Evolutionary conservation across 2,329 filamentous ascomycete species (phyloP), one percentile per base, ranked within the genome.

Genomic region (Colletotrichum chrysophilum): DNA sequence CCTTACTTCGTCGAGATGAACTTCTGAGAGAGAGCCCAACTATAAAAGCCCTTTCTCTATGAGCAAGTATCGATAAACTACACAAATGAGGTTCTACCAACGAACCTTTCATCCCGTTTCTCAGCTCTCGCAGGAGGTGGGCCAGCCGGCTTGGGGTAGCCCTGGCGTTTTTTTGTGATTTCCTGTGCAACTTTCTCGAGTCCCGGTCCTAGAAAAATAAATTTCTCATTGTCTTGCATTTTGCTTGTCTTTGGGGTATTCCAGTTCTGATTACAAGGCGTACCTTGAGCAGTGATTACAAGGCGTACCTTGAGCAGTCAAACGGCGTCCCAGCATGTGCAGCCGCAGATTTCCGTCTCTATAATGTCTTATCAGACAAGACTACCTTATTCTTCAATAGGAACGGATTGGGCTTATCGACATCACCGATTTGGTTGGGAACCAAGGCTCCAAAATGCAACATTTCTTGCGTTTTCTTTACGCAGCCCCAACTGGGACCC

Each of bases 311-410:
- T 18, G 38, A 4, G 18, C 38, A 43, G 38, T 48, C 5, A 48
- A 48, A 48, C 4, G 3, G 38, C 18, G 18, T 2, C 18, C 18
- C 9, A n/a, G 9, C 38, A 48, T 48, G 38, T 12, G 38, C 38
- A 48, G 38, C 38, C 38, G 18, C 9, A 48, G 38, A 4, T 12
- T 0, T n/a, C 1, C 9, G 0, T 18, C 18, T 12, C 18, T 5
- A 0, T 0, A 48, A 48, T 48, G 5, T n/a, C 38, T n/a, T 0
- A 12, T 12, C 9, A n/a, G 18, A n/a, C 18, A 1, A 43, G 1
- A 12, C 38, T n/a, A 32, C 30, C 30, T 32, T 32, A 12, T n/a
- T 48, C 18, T 48, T n/a, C 38, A 12, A 48, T 6, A n/a, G 38
- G 0, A 43, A 43, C 4, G 2, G 0, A 18, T 43, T 18, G 36